phyloP scores from a whole-genome alignment of 352 stramenopile genomes.

The Sclerospora graminicola region DNA sequence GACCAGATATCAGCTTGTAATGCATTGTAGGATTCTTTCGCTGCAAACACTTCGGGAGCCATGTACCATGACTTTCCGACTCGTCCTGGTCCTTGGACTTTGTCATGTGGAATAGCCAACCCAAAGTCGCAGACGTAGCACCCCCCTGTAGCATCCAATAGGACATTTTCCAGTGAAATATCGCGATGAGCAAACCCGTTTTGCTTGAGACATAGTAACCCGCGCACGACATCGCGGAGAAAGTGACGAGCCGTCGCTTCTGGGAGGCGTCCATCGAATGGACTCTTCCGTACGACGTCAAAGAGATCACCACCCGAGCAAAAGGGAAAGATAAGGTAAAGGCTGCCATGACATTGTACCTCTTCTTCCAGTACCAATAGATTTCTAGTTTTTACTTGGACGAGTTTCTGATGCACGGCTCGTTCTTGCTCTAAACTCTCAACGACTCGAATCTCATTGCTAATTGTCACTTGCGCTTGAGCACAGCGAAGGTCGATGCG shows the following conservation, averaged over 20 bases:
- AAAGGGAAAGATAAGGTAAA: constrained; percentile 48
- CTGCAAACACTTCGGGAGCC: constrained; percentile 46
- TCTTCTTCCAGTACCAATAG: constrained; percentile 40
- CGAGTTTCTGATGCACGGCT: constrained; percentile 32
- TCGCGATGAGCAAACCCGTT: constrained; percentile 48
- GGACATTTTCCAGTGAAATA: constrained; percentile 26
- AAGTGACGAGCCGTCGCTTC: constrained; percentile 27
- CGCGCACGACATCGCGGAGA: constrained; percentile 26
- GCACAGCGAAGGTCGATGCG: constrained; percentile 31
- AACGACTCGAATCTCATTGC: constrained; percentile 25
- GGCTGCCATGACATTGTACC: constrained; percentile 22
- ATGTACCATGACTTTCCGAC: constrained; percentile 66
- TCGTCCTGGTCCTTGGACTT: constrained; percentile 17
- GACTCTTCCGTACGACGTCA: constrained; percentile 33
- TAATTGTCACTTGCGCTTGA: constrained; percentile 26
- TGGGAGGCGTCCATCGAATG: constrained; percentile 17
- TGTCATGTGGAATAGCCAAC: constrained; percentile 18
- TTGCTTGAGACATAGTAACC: constrained; percentile 25
- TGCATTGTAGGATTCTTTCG: constrained; percentile 28
- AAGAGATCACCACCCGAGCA: constrained; percentile 46
- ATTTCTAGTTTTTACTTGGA: constrained; percentile 21
- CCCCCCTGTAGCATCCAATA: constrained; percentile 27
- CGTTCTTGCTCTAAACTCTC: constrained; percentile 43
- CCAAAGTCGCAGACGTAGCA: constrained; percentile 53
- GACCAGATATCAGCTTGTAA: constrained; percentile 50